These are phyloP conservation scores for Mangifera indica DNA, from an alignment of 345 rosid species.

Conservation along the genomic window DNA sequence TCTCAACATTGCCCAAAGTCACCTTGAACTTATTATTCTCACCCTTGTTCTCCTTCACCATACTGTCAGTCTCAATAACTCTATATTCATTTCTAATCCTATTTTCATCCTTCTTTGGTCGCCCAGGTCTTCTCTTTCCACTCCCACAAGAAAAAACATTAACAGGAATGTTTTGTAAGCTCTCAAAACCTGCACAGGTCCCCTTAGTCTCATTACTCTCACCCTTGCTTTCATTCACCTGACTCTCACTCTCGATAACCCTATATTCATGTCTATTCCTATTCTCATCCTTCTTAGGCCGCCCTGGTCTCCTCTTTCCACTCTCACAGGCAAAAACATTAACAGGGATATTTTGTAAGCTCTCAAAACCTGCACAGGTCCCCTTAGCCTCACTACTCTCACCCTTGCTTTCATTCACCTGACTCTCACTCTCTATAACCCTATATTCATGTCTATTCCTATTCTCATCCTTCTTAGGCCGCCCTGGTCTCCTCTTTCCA, in stretches of 20 bases:
- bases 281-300: too few species aligned
- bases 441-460: slow-evolving; percentile 15
- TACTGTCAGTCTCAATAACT: not conserved
- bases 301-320: too few species aligned
- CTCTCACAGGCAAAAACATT: too few species aligned
- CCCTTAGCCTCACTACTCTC: not conserved
- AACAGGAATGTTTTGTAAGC: slow-evolving; percentile 5
- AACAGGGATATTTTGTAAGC: too few species aligned
- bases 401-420: not conserved
- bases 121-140: slow-evolving; percentile 26
- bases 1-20: slow-evolving; percentile 6
- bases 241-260: too few species aligned
- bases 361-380: too few species aligned
- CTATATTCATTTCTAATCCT: not conserved
- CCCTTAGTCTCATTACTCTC: too few species aligned
- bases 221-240: too few species aligned
- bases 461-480: slow-evolving; percentile 49
- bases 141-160: slow-evolving; percentile 7
- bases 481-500: slow-evolving; percentile 55
- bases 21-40: not conserved
- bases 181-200: too few species aligned
- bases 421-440: slow-evolving; percentile 6
- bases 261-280: too few species aligned
- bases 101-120: slow-evolving; percentile 22
- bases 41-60: not conserved